Base-by-base conservation (phyloP, 495 filamentous ascomycete species). In the Apiosordaria backusii region DNA sequence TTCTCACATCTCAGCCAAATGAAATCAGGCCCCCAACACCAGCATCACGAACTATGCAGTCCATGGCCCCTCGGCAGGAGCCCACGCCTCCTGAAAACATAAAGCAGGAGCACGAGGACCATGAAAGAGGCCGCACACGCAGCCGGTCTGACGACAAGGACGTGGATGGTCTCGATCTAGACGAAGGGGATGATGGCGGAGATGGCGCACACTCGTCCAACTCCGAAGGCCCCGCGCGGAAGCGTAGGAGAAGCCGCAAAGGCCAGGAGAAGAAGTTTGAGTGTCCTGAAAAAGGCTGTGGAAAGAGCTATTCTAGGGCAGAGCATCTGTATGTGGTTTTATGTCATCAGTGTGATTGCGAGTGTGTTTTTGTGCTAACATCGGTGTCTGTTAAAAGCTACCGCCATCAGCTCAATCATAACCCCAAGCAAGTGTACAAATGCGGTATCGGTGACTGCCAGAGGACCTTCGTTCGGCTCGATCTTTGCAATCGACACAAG, bases 331-430 rank as follows among this genome's bases (percentile, higher is more conserved):
- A 77, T 77, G 83, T 60, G 50, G 5, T 45, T 45, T 45, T 45
- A 45, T 22, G 5, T 13, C 21, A 27, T 67, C 19, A 65, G 60
- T 19, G 9, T 45, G 23, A 27, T 9, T 50, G n/a, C 25, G 27
- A 22, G 13, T 16, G 21, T 23, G 13, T 61, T 9, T 7, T 45
- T 59, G 25, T 76, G 67, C 76, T 72, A 65, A 73, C 66, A 24
- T 61, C 35, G 50, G 22, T 45, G 35, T 57, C 29, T 29, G 25
- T 27, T 21, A 19, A 69, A 57, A 86, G 84, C 35, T 85, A 97
- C 77, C 87, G 95, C 23, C 95, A 99, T 78, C 94, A 97, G 78
- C 78, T 99, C 70, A 99, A 99, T 72, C 95, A 95, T 89, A 89
- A 83, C 83, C 93, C 94, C 7, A 98, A 99, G 78, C 91, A 96